phyloP scores from a whole-genome alignment of 2,329 filamentous ascomycete genomes.

The Bimuria novae-zelandiae region DNA sequence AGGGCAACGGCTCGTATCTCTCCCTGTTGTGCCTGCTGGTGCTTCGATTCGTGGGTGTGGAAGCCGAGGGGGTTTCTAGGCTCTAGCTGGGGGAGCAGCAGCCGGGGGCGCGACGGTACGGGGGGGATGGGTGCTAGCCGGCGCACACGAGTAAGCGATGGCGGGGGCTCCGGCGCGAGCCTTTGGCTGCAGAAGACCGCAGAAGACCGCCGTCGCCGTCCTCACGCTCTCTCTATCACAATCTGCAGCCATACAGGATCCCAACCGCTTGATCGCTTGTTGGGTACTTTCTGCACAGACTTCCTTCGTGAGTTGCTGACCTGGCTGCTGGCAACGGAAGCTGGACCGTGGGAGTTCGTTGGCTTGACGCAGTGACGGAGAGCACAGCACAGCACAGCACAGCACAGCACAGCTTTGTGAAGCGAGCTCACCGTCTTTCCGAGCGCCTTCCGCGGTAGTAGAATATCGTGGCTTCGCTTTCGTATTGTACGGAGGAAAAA shows the following conservation, averaged over 20 bases:
- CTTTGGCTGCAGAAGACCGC: constrained; percentile 4
- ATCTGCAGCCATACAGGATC: neutral
- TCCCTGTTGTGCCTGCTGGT: too few species aligned
- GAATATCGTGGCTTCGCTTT: neutral
- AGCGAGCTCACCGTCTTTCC: constrained; percentile 2
- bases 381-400: too few species aligned
- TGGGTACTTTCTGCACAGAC: neutral
- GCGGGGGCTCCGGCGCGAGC: neutral
- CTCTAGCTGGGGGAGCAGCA: too few species aligned
- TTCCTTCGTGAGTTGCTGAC: neutral
- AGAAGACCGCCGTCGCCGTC: neutral
- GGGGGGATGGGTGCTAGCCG: neutral
- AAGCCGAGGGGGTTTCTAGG: neutral
- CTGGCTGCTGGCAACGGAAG: too few species aligned
- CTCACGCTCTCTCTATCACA: neutral
- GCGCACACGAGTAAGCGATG: neutral
- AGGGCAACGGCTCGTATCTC: neutral
- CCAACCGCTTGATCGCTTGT: neutral
- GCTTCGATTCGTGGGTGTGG: neutral
- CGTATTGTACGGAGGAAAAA: too few species aligned
- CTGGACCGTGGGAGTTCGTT: too few species aligned
- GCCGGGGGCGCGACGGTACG: too few species aligned
- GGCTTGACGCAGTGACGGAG: too few species aligned
- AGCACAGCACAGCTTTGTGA: too few species aligned
- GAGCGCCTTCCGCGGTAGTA: too few species aligned